Evolutionary conservation across 768 basidiomycete genomes (phyloP).

Genomic region (Rhizopogon salebrosus): DNA sequence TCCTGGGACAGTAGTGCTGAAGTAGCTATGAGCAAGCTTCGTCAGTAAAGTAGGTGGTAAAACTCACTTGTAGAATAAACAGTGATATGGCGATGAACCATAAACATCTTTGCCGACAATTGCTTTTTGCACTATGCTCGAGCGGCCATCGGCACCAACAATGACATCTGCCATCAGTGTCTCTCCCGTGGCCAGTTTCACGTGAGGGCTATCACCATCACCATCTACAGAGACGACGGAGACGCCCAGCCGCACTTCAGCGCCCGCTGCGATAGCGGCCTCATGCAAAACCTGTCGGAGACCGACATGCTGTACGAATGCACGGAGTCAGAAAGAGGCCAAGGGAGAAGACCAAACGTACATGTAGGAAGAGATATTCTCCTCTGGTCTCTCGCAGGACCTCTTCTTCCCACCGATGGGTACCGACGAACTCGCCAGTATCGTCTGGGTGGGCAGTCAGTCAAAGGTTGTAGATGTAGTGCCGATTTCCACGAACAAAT

Average conservation of each 20-base stretch:
- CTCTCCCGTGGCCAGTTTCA: slow-evolving; percentile 38
- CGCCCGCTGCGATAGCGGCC: slow-evolving; percentile 43
- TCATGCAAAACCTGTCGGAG: slow-evolving; percentile 43
- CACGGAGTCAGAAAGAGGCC: not conserved
- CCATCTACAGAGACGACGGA: slow-evolving; percentile 29
- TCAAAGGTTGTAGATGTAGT: not conserved
- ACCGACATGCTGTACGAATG: slow-evolving; percentile 43
- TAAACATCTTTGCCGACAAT: slow-evolving; percentile 29
- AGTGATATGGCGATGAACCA: slow-evolving; percentile 16
- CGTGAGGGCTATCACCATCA: slow-evolving; percentile 26
- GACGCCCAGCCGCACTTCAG: slow-evolving; percentile 37
- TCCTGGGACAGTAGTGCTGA: slow-evolving; percentile 37
- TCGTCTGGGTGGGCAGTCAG: slow-evolving; percentile 31
- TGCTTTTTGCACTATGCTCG: slow-evolving; percentile 34
- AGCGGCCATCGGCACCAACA: slow-evolving; percentile 56
- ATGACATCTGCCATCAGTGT: slow-evolving; percentile 45
- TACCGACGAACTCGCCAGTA: slow-evolving; percentile 39
- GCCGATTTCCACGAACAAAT: slow-evolving; percentile 20
- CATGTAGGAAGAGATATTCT: slow-evolving; percentile 45
- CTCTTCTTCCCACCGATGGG: slow-evolving; percentile 41
- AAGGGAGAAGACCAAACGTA: slow-evolving; percentile 19
- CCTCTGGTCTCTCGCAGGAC: slow-evolving; percentile 45
- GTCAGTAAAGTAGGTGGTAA: not conserved
- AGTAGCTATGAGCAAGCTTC: not conserved
- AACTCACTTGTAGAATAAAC: slow-evolving; percentile 42